Base-by-base conservation (phyloP, 768 basidiomycete genomes). In the Mycena albidolilacea region DNA sequence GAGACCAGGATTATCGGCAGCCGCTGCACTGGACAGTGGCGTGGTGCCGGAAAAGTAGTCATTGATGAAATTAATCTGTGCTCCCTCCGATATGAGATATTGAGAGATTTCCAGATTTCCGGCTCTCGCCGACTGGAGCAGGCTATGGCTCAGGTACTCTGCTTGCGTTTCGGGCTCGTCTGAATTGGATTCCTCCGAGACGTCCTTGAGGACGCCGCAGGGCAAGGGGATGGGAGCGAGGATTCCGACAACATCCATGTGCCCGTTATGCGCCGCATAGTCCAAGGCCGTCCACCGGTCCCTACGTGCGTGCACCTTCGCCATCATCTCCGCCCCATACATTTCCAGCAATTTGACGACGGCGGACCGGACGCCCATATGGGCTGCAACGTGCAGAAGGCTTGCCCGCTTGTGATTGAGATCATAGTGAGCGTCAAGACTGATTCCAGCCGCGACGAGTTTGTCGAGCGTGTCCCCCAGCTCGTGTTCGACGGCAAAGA, bases 401-500 rank as follows among this genome's bases (percentile, higher is more conserved):
- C 39, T 23, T n/a, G 46, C 21, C 50, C 6, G 14, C 15, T 5
- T 8, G 19, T n/a, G n/a, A n/a, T 7, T 37, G 38, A 46, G 46
- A 35, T 11, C 5, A 46, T 17, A 44, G 30, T 69, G 19, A 21
- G 10, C 11, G 30, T 70, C 61, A 35, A 64, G 14, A 44, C n/a
- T 38, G 48, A 63, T 48, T 43, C 61, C 61, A 15, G 50, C 61
- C 14, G 59, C 61, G 7, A 41, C 52, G 8, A 70, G 61, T 43
- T n/a, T 54, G n/a, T 52, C 61, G 35, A 64, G 15, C 6, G 61
- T 30, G 61, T n/a, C 23, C 23, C 44, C 50, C n/a, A 63, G 39
- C 39, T 64, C 5, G 38, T 62, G 61, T 41, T 63, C 35, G 17
- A 70, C 64, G 7, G 64, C 64, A n/a, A 41, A 64, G 48, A 70